Conservation (phyloP, 257 asterid species). For the Nicotiana sylvestris region DNA sequence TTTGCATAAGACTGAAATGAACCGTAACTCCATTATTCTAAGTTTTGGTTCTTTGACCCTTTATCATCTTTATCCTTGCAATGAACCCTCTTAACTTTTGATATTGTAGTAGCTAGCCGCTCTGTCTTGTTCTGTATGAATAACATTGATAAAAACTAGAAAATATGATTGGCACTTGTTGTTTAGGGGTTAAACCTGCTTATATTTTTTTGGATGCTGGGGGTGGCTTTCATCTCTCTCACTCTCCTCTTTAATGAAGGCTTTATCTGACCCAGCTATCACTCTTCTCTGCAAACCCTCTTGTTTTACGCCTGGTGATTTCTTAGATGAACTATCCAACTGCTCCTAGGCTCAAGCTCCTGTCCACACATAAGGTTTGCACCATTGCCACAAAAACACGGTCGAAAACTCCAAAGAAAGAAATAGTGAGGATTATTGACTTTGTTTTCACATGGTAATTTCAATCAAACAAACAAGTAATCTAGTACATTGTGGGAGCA, state of each 20-base stretch:
- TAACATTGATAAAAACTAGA: background rate
- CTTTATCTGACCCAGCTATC: background rate
- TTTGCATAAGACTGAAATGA: background rate
- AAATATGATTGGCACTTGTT: background rate
- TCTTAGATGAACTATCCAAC: background rate
- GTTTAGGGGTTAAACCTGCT: background rate
- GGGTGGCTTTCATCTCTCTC: background rate
- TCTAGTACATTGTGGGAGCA: background rate
- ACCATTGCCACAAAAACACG: background rate
- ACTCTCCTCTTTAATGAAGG: background rate
- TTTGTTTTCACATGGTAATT: background rate
- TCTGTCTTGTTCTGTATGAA: background rate
- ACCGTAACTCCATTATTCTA: background rate
- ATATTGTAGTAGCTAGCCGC: background rate
- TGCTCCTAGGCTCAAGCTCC: background rate
- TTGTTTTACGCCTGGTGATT: background rate
- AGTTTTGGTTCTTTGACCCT: background rate
- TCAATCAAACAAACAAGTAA: background rate
- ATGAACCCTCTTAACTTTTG: background rate
- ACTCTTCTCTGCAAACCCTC: background rate
- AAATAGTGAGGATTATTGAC: background rate
- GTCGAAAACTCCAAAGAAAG: background rate
- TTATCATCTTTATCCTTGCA: background rate
- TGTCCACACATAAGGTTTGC: background rate
- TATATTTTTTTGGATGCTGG: background rate